Evolutionary conservation across 1,284 basidiomycete species (phyloP), one percentile per base, ranked within the genome.

Genomic region (Afroboletus lepidellus): DNA sequence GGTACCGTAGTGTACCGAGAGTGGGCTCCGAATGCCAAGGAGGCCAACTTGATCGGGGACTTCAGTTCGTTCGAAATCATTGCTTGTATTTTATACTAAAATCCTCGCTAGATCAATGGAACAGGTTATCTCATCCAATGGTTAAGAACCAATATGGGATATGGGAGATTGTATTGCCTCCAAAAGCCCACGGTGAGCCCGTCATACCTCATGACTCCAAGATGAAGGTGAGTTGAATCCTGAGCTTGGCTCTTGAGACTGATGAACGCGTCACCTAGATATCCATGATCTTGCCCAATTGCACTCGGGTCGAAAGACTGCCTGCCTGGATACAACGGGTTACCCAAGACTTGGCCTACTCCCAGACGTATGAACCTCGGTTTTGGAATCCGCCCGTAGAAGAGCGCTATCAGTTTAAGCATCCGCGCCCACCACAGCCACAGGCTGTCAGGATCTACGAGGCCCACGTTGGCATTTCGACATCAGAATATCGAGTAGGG

Each of bases 381-480:
- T 98, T 98, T 74, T 99, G 96, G 96, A 98, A 98, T 68, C 96
- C 96, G 1, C 84, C 93, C 23, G 61, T 75, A 38, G 68, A 77
- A 18, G 71, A 92, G 58, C 77, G 69, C 43, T 97, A 98, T 75
- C 74, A 76, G 27, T 95, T 97, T 77, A 97, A 94, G 72, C 78
- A 97, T 66, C 59, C 79, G 37, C 78, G 81, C 9, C 92, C 91
- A 8, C 76, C 81, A 1, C 80, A 83, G 58, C 87, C 91, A 3
- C 76, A 77, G 25, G 83, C 86, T 30, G 72, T 90, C 50, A 89
- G 90, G 63, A 94, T 99, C 54, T 99, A 99, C 67, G 96, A 99
- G 69, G 96, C 96, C 0, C 96, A 99, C 66, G 94, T 98, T 57
- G 97, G 97, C 16, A 99, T 99, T 57, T 97, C 96, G 9, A 93